Evolutionary conservation across 768 basidiomycete genomes (phyloP).

Genomic region (Gelatoporia subvermispora): DNA sequence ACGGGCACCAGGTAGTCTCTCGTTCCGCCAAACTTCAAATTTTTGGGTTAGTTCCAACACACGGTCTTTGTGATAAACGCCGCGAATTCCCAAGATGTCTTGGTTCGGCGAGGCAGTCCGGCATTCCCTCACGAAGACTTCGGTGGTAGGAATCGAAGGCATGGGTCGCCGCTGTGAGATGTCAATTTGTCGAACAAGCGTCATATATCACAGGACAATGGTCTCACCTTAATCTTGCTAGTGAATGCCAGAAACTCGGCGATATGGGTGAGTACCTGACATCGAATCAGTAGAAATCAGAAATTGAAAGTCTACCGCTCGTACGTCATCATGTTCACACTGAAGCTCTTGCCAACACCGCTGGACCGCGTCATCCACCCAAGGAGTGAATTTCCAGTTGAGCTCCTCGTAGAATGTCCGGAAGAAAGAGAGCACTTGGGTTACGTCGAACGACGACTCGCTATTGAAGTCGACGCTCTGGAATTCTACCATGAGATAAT

Average conservation of each 20-base stretch:
- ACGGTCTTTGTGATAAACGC: constrained; percentile 53
- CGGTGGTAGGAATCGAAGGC: constrained; percentile 55
- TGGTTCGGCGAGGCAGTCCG: constrained; percentile 45
- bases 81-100: constrained; percentile 75
- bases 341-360: constrained; percentile 65
- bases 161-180: constrained; percentile 53
- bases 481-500: constrained; percentile 64
- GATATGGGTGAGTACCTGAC: constrained; percentile 68
- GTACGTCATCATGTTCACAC: constrained; percentile 77
- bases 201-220: neutral
- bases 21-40: constrained; percentile 66
- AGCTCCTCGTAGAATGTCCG: constrained; percentile 69
- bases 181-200: neutral
- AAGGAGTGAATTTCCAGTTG: constrained; percentile 76
- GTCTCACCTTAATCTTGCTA: constrained; percentile 60
- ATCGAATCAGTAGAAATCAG: constrained; percentile 3
- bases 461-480: constrained; percentile 68
- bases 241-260: constrained; percentile 71
- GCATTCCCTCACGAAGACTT: constrained; percentile 67
- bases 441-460: constrained; percentile 78
- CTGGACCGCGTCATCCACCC: constrained; percentile 64
- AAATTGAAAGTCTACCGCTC: constrained; percentile 13
- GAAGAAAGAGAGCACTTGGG: constrained; percentile 65
- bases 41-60: constrained; percentile 55
- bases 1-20: constrained; percentile 67